Conservation (phyloP, 1,139 yeast genomes). For the Zygosaccharomyces sapae region DNA sequence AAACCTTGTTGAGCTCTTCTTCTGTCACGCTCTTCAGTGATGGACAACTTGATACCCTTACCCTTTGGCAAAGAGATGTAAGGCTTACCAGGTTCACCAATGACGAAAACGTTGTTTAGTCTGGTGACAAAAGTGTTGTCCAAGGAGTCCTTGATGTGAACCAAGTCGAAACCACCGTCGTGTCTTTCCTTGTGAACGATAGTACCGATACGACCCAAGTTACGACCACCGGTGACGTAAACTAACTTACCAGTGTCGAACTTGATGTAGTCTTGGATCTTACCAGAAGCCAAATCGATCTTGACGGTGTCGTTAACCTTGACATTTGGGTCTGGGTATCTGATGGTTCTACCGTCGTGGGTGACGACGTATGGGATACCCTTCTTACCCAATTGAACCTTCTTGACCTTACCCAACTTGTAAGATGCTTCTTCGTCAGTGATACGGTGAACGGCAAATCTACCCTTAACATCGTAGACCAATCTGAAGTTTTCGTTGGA, state of each 20-base stretch:
- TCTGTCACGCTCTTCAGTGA: conserved; percentile 99
- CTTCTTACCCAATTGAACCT: conserved; percentile 96
- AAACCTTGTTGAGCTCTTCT: conserved; percentile 69
- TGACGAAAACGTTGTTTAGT: conserved; percentile 91
- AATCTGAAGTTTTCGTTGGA: conserved; percentile 99
- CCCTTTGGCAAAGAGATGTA: conserved; percentile 98
- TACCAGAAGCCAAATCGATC: conserved; percentile 93
- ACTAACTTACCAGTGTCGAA: conserved; percentile 94
- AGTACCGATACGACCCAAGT: conserved; percentile 99
- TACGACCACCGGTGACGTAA: conserved; percentile 99
- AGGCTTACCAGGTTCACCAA: conserved; percentile 98
- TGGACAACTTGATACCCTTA: conserved; percentile 97
- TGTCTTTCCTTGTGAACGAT: conserved; percentile 98
- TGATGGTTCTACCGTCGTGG: conserved; percentile 99
- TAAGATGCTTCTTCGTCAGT: conserved; percentile 97
- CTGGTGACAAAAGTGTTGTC: conserved; percentile 99
- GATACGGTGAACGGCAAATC: conserved; percentile 99
- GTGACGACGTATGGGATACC: conserved; percentile 97
- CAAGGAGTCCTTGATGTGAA: conserved; percentile 94
- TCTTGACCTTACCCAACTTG: conserved; percentile 97
- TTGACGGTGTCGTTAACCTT: conserved; percentile 96
- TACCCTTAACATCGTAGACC: conserved; percentile 96
- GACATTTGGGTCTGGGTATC: conserved; percentile 98
- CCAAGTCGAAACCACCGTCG: conserved; percentile 99
- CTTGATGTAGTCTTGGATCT: conserved; percentile 85